phyloP scores from a whole-genome alignment of 73 alveolate genomes.

The Tetrahymena elliotti region DNA sequence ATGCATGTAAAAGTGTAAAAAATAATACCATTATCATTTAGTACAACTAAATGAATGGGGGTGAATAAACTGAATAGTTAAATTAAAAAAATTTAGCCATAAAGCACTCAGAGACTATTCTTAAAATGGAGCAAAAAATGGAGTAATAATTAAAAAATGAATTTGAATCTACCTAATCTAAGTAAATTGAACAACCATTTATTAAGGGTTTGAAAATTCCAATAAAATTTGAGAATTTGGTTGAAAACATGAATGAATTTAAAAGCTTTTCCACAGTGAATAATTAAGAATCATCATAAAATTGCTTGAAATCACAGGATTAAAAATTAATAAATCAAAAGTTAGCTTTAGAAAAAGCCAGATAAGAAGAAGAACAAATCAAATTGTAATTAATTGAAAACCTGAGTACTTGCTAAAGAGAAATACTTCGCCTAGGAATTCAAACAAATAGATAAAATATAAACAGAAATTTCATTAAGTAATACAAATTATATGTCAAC shows the following conservation, averaged over 20 bases:
- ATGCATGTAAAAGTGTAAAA: neutral
- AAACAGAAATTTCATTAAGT: neutral
- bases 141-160: neutral
- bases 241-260: neutral
- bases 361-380: neutral
- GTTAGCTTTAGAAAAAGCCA: neutral
- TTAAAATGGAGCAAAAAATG: neutral
- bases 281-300: neutral
- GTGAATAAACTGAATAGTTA: neutral
- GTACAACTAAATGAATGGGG: no score
- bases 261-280: neutral
- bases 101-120: neutral
- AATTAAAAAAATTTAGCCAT: no score
- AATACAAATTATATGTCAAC: neutral
- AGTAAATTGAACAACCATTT: neutral
- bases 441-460: neutral
- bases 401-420: neutral
- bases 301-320: neutral
- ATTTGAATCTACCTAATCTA: neutral
- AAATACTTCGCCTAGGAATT: neutral
- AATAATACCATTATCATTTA: no score
- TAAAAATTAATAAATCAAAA: neutral
- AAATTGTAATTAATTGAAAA: neutral
- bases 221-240: neutral
- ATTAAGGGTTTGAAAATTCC: neutral